These are phyloP conservation scores for Chlamydomonas sphaeroides DNA, from an alignment of 139 green algal genomes.

Conservation along the genomic window DNA sequence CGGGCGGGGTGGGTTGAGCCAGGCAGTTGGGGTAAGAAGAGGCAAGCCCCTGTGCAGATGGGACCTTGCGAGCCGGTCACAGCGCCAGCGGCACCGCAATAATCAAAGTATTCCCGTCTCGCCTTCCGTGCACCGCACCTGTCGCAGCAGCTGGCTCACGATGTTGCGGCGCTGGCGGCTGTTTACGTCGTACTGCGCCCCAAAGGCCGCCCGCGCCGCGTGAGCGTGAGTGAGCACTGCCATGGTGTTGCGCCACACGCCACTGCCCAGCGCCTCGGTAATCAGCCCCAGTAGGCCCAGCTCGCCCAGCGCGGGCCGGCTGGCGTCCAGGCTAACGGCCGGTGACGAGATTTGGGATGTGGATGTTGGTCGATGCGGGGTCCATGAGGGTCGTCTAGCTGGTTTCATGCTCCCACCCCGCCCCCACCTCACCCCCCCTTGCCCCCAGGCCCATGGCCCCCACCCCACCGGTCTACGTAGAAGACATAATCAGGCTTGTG, in stretches of 20 bases:
- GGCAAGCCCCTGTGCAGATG: no score
- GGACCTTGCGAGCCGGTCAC: no score
- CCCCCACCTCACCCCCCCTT: neutral
- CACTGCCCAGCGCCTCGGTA: conserved; percentile 52
- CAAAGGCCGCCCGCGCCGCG: conserved; percentile 43
- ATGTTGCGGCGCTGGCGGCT: conserved; percentile 59
- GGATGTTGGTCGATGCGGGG: no score
- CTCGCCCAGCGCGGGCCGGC: conserved; percentile 59
- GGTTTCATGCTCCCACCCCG: no score
- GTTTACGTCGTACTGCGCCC: conserved; percentile 50
- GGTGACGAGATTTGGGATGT: no score
- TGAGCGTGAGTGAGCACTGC: conserved; percentile 68
- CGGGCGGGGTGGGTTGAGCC: no score
- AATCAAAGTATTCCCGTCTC: no score
- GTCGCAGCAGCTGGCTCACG: conserved; percentile 53
- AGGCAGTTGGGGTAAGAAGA: no score
- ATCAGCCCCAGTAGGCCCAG: conserved; percentile 60
- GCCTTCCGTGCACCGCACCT: conserved; percentile 49
- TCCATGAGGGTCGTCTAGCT: no score
- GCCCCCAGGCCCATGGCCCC: neutral
- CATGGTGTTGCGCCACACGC: conserved; percentile 67
- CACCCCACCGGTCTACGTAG: conserved; percentile 68
- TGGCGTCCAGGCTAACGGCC: conserved; percentile 66
- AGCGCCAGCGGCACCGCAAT: no score
- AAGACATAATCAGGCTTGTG: conserved; percentile 71